Base-by-base conservation (phyloP, 768 basidiomycete genomes). In the Panus rudis region DNA sequence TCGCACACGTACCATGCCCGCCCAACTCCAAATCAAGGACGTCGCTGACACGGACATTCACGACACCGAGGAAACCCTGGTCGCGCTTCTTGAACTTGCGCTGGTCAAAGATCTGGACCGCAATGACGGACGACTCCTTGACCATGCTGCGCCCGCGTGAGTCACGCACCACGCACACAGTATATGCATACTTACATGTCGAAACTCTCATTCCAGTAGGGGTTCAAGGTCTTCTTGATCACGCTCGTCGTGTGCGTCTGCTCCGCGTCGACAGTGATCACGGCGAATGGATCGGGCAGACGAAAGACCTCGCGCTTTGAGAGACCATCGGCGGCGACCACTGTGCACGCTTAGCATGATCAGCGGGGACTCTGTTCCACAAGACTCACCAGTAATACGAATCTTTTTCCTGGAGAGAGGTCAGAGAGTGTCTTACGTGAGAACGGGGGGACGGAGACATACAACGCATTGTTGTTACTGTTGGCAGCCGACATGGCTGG, bases 71-170 rank as follows among this genome's bases (percentile, higher is more conserved):
- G 65, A 99, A 99, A 2, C 96, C 96, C 61, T 98, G 96, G 62
- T 99, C 96, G 56, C 85, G 82, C 65, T 88, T 77, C 74, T 99
- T 99, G 72, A 98, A 98, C 67, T 99, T 99, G 63, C 92, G 83
- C 65, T 98, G 94, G 67, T 99, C 96, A 54, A 98, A 98, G 55
- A 98, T 96, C 67, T 99, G 96, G 1, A 98, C 93, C 4, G 92
- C 91, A 46, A 99, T 79, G 37, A 98, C 89, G 14, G 93, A 97
- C n/a, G 89, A 91, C 53, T 99, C 96, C 63, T 92, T 94, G 60
- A 96, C 94, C 40, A 78, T 88, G 53, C 93, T 97, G 54, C 20
- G 43, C 45, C 34, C 46, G 25, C 51, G 41, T 30, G 22, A 46
- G 43, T 48, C 46, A 49, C 34, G 11, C 20, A 19, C 25, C 32